Base-by-base conservation (phyloP, 768 basidiomycete genomes). In the Boletus sensibilis region DNA sequence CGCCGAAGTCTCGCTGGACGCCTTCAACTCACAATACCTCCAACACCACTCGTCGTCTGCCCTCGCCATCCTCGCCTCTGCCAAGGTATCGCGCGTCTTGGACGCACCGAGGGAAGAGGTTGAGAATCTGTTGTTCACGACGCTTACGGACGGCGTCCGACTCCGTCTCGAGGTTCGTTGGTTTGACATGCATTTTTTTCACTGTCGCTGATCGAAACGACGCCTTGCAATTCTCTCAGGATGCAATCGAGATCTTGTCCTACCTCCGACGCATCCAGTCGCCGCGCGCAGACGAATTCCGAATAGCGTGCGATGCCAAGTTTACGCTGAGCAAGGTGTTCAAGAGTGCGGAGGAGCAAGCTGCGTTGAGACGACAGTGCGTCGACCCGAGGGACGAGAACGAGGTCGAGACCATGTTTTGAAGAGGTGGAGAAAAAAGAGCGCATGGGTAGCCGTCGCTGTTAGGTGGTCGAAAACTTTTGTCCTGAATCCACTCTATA, bases 1-100 rank as follows among this genome's bases (percentile, higher is more conserved):
- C 0, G 75, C 73, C 1, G 80, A 81, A 27, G 59, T 85, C 2
- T 78, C 85, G 0, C 64, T 84, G n/a, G 84, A 88, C 40, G 79
- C 79, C 0, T 88, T 80, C 75, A 94, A 90, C 65, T 81, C 85
- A 18, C 83, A 90, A 58, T 93, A 87, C 68, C 78, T 93, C 13
- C 89, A 94, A 65, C 75, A 66, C 16, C 80, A 88, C 57, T 73
- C 84, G 0, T 62, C 70, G 1, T 79, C 79, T 11, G 76, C 83
- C 0, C 58, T 68, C 2, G 83, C 84, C 0, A 74, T 89, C 34
- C 71, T 96, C 8, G 87, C 84, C 4, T 78, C 76, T 40, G 92
- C 92, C 7, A 78, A 79, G 64, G 90, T 78, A 1, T 73, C 79
- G 14, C 75, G 67, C 1, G 60, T 68, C 6, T 72, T 92, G 43